Base-by-base conservation (phyloP, 2,329 filamentous ascomycete genomes). In the Aschersonia sp. region DNA sequence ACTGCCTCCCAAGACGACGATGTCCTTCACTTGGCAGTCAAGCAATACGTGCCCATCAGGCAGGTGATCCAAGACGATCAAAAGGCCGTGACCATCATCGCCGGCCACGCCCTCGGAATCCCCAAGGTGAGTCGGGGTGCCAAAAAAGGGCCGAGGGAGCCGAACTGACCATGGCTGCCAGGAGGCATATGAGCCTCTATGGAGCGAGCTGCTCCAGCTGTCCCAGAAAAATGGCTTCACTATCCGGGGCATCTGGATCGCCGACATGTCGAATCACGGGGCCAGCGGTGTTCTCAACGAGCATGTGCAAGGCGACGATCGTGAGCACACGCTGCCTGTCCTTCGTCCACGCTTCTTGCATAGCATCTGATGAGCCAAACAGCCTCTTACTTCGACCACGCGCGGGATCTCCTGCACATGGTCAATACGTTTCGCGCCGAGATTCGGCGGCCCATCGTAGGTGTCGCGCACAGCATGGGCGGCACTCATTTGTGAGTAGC, bases 151-250 rank as follows among this genome's bases (percentile, higher is more conserved):
- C 22, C 22, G 4, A 22, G 22, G 22, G 22, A 37, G 35, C 35
- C 35, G 12, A 9, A 12, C 35, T 8, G 8, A 12, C 12, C 4
- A 37, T 12, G 35, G 35, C 35, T 37, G 4, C 35, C 50, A 85
- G 81, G 87, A 94, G 68, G 66, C 92, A 4, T 94, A 94, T 60
- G 87, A 94, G 59, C 83, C 87, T 1, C 69, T 94, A 1, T 94
- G 86, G 83, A 84, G 87, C 50, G 85, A 92, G 49, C 68, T 94
- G 2, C 67, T 43, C 12, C 6, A 46, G 9, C 9, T 11, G 11
- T 41, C 46, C 6, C 14, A 11, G n/a, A 12, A 12, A 5, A 11
- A 58, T 62, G 78, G 77, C n/a, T 79, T 88, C 57, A 69, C 71
- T 4, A 85, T 94, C 55, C 76, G 84, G 49, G 71, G 76, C 52